Evolutionary conservation across 2,329 filamentous ascomycete genomes (phyloP).

Genomic region (Fusarium hainanense): DNA sequence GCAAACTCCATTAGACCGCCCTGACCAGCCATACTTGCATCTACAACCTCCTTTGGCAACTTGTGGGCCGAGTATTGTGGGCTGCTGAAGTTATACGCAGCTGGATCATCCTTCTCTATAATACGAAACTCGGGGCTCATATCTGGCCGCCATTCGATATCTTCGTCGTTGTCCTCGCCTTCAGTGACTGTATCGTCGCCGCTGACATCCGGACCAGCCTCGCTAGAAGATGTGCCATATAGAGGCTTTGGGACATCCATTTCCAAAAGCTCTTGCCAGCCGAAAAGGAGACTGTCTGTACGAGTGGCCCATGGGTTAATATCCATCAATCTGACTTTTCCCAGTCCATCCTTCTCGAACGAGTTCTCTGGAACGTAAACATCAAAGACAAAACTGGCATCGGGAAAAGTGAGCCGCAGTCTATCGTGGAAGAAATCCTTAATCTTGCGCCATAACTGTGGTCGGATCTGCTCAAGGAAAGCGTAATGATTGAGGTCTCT

Average conservation of each 20-base stretch:
- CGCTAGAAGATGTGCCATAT: constrained; percentile 57
- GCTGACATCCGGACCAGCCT: constrained; percentile 49
- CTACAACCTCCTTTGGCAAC: constrained; percentile 90
- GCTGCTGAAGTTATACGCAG: constrained; percentile 86
- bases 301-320: constrained; percentile 94
- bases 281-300: constrained; percentile 90
- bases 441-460: constrained; percentile 75
- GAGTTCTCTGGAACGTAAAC: constrained; percentile 84
- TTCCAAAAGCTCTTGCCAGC: constrained; percentile 86
- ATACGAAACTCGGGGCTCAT: constrained; percentile 83
- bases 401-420: constrained; percentile 81
- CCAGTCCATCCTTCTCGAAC: constrained; percentile 67
- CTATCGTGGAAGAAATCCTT: constrained; percentile 80
- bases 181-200: constrained; percentile 54
- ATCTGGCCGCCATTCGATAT: constrained; percentile 65
- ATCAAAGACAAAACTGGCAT: constrained; percentile 88
- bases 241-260: constrained; percentile 71
- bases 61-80: constrained; percentile 96
- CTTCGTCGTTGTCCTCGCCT: constrained; percentile 53
- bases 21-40: constrained; percentile 73
- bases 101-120: constrained; percentile 84
- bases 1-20: constrained; percentile 86
- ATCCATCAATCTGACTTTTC: constrained; percentile 86
- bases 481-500: constrained; percentile 91
- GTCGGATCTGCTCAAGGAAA: constrained; percentile 75